phyloP scores from a whole-genome alignment of 495 filamentous ascomycete species.

The Annulohypoxylon stygium region DNA sequence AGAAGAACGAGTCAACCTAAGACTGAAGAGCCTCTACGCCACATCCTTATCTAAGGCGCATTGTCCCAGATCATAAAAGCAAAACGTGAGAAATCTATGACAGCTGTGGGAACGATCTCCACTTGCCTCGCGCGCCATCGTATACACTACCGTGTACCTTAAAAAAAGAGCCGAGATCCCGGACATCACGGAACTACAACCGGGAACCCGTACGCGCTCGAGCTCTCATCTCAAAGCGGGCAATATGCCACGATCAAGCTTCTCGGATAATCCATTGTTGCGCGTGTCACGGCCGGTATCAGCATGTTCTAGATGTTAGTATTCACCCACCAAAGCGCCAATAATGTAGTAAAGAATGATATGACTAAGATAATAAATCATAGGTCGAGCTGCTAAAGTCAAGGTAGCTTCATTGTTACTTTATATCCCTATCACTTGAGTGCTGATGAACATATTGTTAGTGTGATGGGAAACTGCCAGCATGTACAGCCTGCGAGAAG shows the following conservation, averaged over 20 bases:
- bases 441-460: conserved; percentile 48
- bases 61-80: conserved; percentile 17
- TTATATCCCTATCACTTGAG: not conserved
- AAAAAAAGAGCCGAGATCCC: conserved; percentile 31
- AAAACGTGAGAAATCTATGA: conserved; percentile 25
- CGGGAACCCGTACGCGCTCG: conserved; percentile 34
- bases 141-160: conserved; percentile 26
- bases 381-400: conserved; percentile 86
- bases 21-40: conserved; percentile 12
- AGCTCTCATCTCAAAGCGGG: conserved; percentile 31
- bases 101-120: conserved; percentile 40
- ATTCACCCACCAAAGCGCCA: not conserved
- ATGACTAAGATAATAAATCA: conserved; percentile 38
- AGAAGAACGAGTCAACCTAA: conserved; percentile 14
- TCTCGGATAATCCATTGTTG: conserved; percentile 80
- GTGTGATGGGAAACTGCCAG: conserved; percentile 94
- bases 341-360: conserved; percentile 23
- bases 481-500: conserved; percentile 92
- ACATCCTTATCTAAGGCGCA: conserved; percentile 12
- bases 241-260: conserved; percentile 60
- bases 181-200: conserved; percentile 27
- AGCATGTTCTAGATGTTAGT: conserved; percentile 87
- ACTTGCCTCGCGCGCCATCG: conserved; percentile 37
- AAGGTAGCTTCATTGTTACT: conserved; percentile 60
- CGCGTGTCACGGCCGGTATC: conserved; percentile 92